These are phyloP conservation scores for Priceomyces fermenticarens DNA, from an alignment of 805 yeast species.

Conservation along the genomic window DNA sequence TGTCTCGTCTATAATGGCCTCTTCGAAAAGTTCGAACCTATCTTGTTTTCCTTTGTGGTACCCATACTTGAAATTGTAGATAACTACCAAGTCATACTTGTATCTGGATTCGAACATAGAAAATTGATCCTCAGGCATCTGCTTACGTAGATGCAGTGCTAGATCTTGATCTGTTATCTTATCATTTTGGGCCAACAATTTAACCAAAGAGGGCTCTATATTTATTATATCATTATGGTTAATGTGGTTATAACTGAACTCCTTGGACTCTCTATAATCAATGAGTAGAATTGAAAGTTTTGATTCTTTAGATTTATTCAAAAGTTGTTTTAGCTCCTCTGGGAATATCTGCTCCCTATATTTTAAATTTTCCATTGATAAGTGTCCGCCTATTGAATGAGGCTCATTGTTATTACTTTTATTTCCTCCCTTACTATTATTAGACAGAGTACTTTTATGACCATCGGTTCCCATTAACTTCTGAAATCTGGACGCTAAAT, in stretches of 20 bases:
- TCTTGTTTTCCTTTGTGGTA: conserved; percentile 16
- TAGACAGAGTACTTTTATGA: not conserved
- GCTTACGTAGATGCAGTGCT: conserved; percentile 56
- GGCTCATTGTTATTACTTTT: not conserved
- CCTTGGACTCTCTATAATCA: conserved; percentile 64
- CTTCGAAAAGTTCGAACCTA: conserved; percentile 32
- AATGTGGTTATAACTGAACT: conserved; percentile 64
- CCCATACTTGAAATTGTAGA: conserved; percentile 54
- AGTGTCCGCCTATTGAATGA: not conserved
- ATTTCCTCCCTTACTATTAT: not conserved
- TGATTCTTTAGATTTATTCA: conserved; percentile 4
- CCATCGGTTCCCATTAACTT: conserved; percentile 9
- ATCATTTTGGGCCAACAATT: conserved; percentile 21
- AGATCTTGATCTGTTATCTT: conserved; percentile 59
- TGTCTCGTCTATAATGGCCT: conserved; percentile 5
- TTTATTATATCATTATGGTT: conserved; percentile 58
- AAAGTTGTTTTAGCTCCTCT: conserved; percentile 11
- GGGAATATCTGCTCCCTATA: conserved; percentile 18
- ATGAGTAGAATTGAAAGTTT: conserved; percentile 48
- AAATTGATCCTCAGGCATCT: conserved; percentile 56
- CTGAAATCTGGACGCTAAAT: conserved; percentile 24
- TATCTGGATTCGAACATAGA: conserved; percentile 50
- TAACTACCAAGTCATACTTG: conserved; percentile 58
- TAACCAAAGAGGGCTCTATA: conserved; percentile 57
- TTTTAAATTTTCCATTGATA: conserved; percentile 7